These are phyloP conservation scores for Eucalyptus tenuipes DNA, from an alignment of 345 rosid species.

Conservation along the genomic window DNA sequence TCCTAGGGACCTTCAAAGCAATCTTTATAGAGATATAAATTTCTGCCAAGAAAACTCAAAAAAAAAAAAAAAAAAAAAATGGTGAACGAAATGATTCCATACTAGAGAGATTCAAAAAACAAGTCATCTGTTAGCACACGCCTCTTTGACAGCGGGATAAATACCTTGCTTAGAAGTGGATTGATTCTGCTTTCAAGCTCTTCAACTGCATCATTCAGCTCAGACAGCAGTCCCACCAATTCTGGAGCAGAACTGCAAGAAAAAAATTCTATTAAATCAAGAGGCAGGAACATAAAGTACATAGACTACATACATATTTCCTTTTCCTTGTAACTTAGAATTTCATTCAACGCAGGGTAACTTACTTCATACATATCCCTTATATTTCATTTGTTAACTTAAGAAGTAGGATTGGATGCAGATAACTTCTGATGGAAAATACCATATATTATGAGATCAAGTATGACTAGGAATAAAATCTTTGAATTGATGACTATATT, in stretches of 20 bases:
- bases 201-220: conserved; percentile 56
- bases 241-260: conserved; percentile 86
- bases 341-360: neutral
- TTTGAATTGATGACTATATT: neutral
- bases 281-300: neutral
- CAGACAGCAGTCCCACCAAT: conserved; percentile 72
- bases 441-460: neutral
- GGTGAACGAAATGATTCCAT: neutral
- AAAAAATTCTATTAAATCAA: neutral
- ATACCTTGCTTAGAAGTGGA: conserved; percentile 61
- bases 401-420: neutral
- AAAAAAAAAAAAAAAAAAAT: neutral
- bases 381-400: neutral
- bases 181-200: conserved; percentile 63
- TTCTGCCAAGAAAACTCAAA: neutral
- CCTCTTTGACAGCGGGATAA: neutral
- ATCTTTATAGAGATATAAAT: neutral
- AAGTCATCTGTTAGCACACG: neutral
- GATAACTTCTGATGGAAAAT: neutral
- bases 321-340: neutral
- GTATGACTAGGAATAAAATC: neutral
- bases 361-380: neutral
- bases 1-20: neutral
- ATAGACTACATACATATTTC: neutral
- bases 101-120: neutral